phyloP scores from a whole-genome alignment of 2,329 filamentous ascomycete species.

The Aspergillus pseudoviridinutans region DNA sequence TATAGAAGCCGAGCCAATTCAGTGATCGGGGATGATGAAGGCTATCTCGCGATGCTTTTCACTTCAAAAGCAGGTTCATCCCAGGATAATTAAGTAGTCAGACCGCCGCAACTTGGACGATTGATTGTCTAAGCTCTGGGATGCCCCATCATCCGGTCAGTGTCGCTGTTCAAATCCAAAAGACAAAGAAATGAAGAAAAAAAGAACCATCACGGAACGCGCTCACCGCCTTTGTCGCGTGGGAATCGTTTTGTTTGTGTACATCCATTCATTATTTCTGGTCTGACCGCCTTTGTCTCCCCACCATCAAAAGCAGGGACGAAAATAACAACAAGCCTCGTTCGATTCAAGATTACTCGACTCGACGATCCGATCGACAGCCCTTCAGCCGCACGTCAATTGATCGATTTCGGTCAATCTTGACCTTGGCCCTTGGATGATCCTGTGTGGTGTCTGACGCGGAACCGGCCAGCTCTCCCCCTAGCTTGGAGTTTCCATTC shows the following conservation, averaged over 20 bases:
- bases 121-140: not conserved
- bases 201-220: constrained; percentile 7
- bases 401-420: not conserved
- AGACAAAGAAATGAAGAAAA: not conserved
- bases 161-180: not conserved
- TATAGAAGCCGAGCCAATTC: not conserved
- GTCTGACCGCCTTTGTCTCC: constrained; percentile 42
- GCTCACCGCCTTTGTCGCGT: constrained; percentile 32
- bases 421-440: not conserved
- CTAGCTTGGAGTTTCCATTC: not conserved
- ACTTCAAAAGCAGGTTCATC: not conserved
- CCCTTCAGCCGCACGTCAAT: not conserved
- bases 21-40: not conserved
- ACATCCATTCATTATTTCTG: constrained; percentile 6
- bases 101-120: not conserved
- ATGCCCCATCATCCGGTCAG: not conserved
- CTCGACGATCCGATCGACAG: constrained; percentile 20
- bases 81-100: not conserved
- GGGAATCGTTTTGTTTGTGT: constrained; percentile 39
- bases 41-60: not conserved
- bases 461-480: not conserved
- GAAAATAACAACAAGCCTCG: constrained; percentile 35
- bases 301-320: constrained; percentile 33
- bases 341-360: constrained; percentile 49
- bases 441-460: not conserved